Evolutionary conservation across 371 early-diverging fungal species (phyloP).

Genomic region (Mortierella sp.): DNA sequence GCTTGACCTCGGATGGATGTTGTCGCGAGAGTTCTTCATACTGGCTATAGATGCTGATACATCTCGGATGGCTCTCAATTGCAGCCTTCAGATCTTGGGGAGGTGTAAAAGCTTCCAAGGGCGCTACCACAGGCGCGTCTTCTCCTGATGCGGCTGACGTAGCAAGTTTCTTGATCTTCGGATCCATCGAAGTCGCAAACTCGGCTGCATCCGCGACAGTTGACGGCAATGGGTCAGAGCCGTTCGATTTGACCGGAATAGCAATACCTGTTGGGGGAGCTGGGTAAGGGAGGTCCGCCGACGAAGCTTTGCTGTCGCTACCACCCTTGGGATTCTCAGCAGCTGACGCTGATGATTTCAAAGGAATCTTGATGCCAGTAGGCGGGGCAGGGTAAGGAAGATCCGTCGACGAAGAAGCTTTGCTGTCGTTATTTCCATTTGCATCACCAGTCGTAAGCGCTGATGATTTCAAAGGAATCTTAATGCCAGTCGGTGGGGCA

Average conservation of each 20-base stretch:
- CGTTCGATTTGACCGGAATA: neutral
- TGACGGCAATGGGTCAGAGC: neutral
- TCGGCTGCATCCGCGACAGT: slow-evolving; percentile 21
- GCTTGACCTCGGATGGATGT: neutral
- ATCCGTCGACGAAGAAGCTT: neutral
- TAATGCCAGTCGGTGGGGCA: slow-evolving; percentile 44
- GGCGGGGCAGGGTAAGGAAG: slow-evolving; percentile 45
- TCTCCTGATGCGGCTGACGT: slow-evolving; percentile 13
- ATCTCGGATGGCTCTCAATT: slow-evolving; percentile 33
- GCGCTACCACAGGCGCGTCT: slow-evolving; percentile 39
- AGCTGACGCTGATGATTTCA: neutral
- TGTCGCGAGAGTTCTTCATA: slow-evolving; percentile 28
- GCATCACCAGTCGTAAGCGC: too few species aligned
- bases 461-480: slow-evolving; percentile 6
- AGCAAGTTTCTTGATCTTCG: slow-evolving; percentile 37
- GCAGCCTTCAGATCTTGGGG: slow-evolving; percentile 24
- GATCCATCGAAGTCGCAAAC: slow-evolving; percentile 28
- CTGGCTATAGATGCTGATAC: slow-evolving; percentile 49
- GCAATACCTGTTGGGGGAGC: slow-evolving; percentile 2
- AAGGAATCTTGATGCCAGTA: slow-evolving; percentile 30
- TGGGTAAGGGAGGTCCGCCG: neutral
- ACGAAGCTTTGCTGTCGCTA: neutral
- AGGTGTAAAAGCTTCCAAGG: slow-evolving; percentile 46
- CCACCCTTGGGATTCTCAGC: neutral
- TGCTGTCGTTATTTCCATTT: too few species aligned